phyloP scores from a whole-genome alignment of 371 early-diverging fungal species.

The Massospora cicadina region DNA sequence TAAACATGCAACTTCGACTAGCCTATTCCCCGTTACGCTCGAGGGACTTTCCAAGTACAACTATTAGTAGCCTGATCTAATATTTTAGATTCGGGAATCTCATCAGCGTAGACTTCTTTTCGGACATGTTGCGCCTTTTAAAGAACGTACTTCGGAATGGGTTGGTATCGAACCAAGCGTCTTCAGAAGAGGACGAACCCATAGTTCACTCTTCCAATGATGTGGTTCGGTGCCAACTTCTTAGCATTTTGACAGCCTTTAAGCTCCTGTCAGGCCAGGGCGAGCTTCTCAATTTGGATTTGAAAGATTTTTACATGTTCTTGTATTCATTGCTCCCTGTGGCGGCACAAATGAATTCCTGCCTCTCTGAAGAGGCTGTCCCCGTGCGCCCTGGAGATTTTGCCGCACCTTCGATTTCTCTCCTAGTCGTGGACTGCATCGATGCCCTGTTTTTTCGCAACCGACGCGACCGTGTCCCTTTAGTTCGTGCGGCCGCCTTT shows the following conservation, averaged over 20 bases:
- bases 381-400: conserved; percentile 52
- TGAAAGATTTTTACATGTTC: conserved; percentile 63
- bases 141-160: conserved; percentile 43
- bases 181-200: conserved; percentile 18
- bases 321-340: conserved; percentile 57
- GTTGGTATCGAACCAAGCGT: conserved; percentile 15
- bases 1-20: conserved; percentile 58
- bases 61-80: not conserved
- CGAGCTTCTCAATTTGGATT: conserved; percentile 70
- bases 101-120: conserved; percentile 85
- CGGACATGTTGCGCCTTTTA: conserved; percentile 64
- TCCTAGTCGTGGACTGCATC: not conserved
- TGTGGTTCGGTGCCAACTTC: conserved; percentile 43
- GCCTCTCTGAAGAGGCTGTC: conserved; percentile 13
- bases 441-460: not conserved
- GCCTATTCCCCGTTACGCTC: conserved; percentile 63
- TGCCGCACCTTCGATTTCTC: not conserved
- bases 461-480: conserved; percentile 19
- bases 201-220: conserved; percentile 20
- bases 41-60: conserved; percentile 70
- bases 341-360: conserved; percentile 29
- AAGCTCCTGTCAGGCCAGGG: conserved; percentile 71
- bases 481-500: conserved; percentile 47
- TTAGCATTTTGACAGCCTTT: conserved; percentile 75
- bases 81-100: conserved; percentile 60